Percentiles rank a stretch among this genome's conserved stretches.
These are phyloP conservation scores for Phaeosphaeriaceae sp. DNA, from an alignment of 2,329 filamentous ascomycete genomes.

Conservation along the genomic window DNA sequence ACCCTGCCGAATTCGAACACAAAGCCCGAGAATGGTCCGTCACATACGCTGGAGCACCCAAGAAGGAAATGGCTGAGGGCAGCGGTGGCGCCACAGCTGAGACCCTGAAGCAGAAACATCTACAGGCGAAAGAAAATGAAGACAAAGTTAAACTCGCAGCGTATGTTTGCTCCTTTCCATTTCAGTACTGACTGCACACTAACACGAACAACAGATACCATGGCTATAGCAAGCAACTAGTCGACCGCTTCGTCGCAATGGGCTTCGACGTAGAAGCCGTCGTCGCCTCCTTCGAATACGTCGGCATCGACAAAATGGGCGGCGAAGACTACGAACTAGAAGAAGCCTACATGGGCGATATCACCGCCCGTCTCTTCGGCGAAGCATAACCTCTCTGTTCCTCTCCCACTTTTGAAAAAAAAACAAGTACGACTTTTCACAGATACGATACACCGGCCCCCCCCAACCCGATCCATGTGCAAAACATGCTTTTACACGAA, in stretches of 20 bases:
- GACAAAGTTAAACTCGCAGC: conserved; percentile 62
- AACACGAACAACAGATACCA: no score
- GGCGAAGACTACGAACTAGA: conserved; percentile 87
- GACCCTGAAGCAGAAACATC: conserved; percentile 61
- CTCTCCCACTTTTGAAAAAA: background rate
- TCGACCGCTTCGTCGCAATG: conserved; percentile 87
- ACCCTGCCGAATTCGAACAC: conserved; percentile 78
- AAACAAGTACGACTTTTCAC: background rate
- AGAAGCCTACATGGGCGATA: conserved; percentile 87
- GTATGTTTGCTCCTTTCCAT: conserved; percentile 49
- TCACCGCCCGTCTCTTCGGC: conserved; percentile 82
- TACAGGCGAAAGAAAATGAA: conserved; percentile 64
- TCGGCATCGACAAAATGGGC: conserved; percentile 78
- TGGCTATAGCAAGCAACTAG: conserved; percentile 83
- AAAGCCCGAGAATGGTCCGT: conserved; percentile 92
- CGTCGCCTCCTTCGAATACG: conserved; percentile 79
- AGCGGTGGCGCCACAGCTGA: conserved; percentile 61
- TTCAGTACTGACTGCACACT: no score
- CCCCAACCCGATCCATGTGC: no score
- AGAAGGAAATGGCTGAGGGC: conserved; percentile 59
- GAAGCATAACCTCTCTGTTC: conserved; percentile 58
- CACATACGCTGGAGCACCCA: conserved; percentile 77
- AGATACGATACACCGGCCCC: no score
- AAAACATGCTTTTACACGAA: no score
- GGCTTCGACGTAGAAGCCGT: conserved; percentile 89